These are phyloP conservation scores for Cucumis melo DNA, from an alignment of 306 rosid species.

Conservation along the genomic window DNA sequence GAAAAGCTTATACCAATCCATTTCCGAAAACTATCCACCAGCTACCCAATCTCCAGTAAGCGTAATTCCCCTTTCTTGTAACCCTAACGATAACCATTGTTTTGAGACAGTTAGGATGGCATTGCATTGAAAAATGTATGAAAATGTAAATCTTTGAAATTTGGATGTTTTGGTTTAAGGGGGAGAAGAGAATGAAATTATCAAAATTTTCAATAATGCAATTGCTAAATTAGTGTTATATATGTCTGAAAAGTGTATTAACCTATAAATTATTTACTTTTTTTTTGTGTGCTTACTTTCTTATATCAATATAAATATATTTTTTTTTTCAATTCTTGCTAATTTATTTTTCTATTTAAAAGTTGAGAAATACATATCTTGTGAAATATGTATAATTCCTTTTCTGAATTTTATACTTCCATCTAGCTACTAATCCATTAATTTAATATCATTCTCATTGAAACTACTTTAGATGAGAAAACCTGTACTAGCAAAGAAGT, in stretches of 20 bases:
- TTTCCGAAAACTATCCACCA: constrained; percentile 28
- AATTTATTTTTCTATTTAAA: not conserved
- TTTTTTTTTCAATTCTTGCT: not conserved
- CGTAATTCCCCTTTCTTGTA: not conserved
- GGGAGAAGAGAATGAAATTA: not conserved
- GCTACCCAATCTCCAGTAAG: constrained; percentile 28
- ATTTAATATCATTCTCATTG: constrained; percentile 5
- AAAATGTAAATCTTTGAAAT: not conserved
- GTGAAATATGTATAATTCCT: too few species aligned
- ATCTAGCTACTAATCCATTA: not conserved
- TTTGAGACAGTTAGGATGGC: not conserved
- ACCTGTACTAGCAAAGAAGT: constrained; percentile 52
- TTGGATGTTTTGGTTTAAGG: not conserved
- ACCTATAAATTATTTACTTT: not conserved
- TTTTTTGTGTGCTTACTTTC: not conserved
- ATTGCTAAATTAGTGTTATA: not conserved
- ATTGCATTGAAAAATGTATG: not conserved
- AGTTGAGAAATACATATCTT: not conserved
- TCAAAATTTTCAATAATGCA: not conserved
- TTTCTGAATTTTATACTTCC: too few species aligned
- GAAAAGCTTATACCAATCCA: constrained; percentile 42
- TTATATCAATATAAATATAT: not conserved
- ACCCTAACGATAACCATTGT: not conserved
- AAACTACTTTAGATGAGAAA: constrained; percentile 35
- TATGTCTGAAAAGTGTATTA: not conserved